Evolutionary conservation across 225 moss, liverwort and hornwort genomes (phyloP), one percentile per base, ranked within the genome.

Genomic region (Bryum argenteum): DNA sequence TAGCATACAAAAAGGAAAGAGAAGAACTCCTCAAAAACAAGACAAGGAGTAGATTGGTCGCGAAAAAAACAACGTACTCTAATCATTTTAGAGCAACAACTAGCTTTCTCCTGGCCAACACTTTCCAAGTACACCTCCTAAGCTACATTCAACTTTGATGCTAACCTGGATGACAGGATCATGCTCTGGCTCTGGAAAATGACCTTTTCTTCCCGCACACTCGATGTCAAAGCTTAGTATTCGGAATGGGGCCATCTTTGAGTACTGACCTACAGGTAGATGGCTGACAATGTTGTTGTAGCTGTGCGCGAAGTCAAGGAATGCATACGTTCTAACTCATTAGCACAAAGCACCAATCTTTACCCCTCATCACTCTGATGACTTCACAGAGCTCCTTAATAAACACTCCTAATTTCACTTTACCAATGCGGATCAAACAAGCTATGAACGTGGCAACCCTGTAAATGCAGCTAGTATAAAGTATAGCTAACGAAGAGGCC

Each of bases 231-330:
- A 92, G 84, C 98, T 98, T 71, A 98, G 71, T 47, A 98, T 98
- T 73, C 98, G 92, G 81, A 98, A 98, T 14, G 94, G 98, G 70
- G 98, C 98, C 98, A 98, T 94, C 78, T 89, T 98, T 41, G 98
- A 98, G 66, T 81, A 94, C 17, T 88, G 86, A 11, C 94, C 94
- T 50, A 89, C 87, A 62, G 94, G 79, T 53, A 72, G 78, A 74
- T 94, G 94, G 79, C 92, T 98, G 70, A 91, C 78, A 63, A 98
- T 55, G 71, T 87, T 83, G 70, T 75, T 91, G 76, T 88, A 98
- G 74, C 90, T 95, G 60, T 55, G 62, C 54, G 33, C 54, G 11
- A 59, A 76, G 84, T 89, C 80, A 89, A 83, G 81, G 68, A 65
- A 15, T 20, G 58, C 42, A 74, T 9, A 50, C 43, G 41, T 66